Base-by-base conservation (phyloP, 768 basidiomycete genomes). In the Psilocybe subaeruginosa region DNA sequence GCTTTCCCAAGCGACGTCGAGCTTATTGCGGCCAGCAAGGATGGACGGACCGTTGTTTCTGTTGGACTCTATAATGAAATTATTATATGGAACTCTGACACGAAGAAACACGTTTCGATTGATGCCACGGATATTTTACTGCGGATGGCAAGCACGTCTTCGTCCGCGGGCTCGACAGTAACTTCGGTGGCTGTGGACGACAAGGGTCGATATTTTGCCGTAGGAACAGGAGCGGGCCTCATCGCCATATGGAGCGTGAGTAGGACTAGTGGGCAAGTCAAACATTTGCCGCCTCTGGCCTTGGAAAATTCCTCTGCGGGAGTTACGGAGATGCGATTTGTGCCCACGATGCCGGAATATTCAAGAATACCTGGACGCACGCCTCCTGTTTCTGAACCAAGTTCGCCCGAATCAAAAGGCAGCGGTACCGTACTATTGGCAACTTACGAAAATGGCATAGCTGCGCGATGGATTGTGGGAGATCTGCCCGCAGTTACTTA, bases 1-100 rank as follows among this genome's bases (percentile, higher is more conserved):
- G 83, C 86, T 3, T 93, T 93, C 68, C 73, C 84, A 1, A 89
- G 88, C 23, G 96, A 97, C 65, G 85, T 97, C 11, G 94, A 95
- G 62, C 78, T 95, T 17, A 77, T 96, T 19, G 88, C 90, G 0
- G 74, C 85, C 0, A 93, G 89, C 69, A 79, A 78, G 52, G 85
- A 91, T 65, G 89, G 90, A n/a, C 75, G 78, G 41, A 73, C 86
- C 2, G 76, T 91, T 46, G 83, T 88, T 14, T 87, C 89, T 3
- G 86, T 94, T 33, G 91, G 92, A 4, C 70, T 93, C 55, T 87
- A 90, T 66, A 93, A 92, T 68, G 90, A 93, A 70, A 77, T 95
- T 43, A 80, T 80, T 55, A 76, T 93, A 8, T 93, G 91, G 92
- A 79, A 81, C 39, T 75, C 77, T 56, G 80, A 80, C 45, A 70